Evolutionary conservation across 345 rosid genomes (phyloP).

Genomic region (Garcia nutans): DNA sequence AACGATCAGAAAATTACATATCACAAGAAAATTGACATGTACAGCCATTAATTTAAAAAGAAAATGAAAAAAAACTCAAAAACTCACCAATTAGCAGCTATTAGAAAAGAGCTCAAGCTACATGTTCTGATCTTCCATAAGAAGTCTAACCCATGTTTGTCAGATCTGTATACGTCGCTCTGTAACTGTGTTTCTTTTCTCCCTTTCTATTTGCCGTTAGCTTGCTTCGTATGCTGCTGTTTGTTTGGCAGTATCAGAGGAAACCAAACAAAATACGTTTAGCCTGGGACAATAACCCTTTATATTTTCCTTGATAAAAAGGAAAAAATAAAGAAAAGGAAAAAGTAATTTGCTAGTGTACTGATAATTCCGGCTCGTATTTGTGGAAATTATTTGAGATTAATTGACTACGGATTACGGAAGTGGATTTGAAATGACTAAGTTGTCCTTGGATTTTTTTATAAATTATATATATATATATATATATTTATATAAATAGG

Average conservation of each 20-base stretch:
- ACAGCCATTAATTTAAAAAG: background rate
- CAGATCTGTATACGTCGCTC: slow-evolving; percentile 23
- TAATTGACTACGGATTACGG: background rate
- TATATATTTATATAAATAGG: too few species aligned
- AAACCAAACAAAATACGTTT: background rate
- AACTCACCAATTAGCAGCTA: slow-evolving; percentile 24
- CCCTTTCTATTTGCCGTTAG: slow-evolving; percentile 22
- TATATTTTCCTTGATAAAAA: background rate
- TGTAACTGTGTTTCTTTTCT: slow-evolving; percentile 5
- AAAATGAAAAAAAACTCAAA: background rate
- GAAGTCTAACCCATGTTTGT: slow-evolving; percentile 37
- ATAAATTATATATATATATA: too few species aligned
- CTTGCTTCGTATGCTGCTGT: slow-evolving; percentile 29
- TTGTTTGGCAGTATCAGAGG: slow-evolving; percentile 6
- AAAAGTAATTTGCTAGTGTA: background rate
- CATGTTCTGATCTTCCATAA: slow-evolving; percentile 3
- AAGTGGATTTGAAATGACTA: slow-evolving; percentile 19
- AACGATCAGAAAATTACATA: background rate
- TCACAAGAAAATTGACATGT: background rate
- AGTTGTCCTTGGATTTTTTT: slow-evolving; percentile 16
- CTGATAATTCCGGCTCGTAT: too few species aligned
- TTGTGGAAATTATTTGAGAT: too few species aligned
- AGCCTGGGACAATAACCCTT: slow-evolving; percentile 5
- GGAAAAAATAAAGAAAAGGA: background rate
- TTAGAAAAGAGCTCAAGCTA: slow-evolving; percentile 9